Conservation (phyloP, 2,329 filamentous ascomycete genomes). For the Nemania diffusa region DNA sequence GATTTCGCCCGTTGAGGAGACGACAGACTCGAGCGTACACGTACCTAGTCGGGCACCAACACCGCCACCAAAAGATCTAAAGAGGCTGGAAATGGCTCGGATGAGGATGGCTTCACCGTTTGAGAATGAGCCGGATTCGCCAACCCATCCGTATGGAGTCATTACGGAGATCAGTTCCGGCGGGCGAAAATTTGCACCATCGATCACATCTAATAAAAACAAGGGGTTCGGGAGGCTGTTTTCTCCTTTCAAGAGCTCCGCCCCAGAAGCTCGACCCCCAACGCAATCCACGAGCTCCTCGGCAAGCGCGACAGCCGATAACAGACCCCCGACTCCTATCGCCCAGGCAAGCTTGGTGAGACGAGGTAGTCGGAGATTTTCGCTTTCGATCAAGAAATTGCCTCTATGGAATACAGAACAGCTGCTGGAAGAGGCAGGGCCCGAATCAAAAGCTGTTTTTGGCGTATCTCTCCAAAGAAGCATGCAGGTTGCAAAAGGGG, state of each 20-base stretch:
- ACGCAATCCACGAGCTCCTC: slow-evolving; percentile 43
- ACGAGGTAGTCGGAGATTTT: slow-evolving; percentile 47
- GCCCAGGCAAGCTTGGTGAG: slow-evolving; percentile 47
- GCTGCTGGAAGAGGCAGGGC: slow-evolving; percentile 42
- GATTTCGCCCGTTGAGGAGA: slow-evolving; percentile 33
- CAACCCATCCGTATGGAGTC: slow-evolving; percentile 39
- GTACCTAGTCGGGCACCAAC: slow-evolving; percentile 48
- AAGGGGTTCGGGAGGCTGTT: slow-evolving; percentile 43
- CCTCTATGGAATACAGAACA: slow-evolving; percentile 48
- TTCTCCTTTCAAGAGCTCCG: slow-evolving; percentile 42
- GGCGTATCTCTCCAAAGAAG: slow-evolving; percentile 54
- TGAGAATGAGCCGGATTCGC: slow-evolving; percentile 31
- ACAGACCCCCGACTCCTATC: slow-evolving; percentile 42
- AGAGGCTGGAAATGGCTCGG: slow-evolving; percentile 45
- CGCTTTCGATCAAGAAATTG: slow-evolving; percentile 49
- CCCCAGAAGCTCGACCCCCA: slow-evolving; percentile 41
- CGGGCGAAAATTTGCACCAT: slow-evolving; percentile 21
- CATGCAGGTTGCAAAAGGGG: slow-evolving; percentile 54
- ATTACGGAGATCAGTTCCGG: slow-evolving; percentile 45
- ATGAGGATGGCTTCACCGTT: slow-evolving; percentile 44
- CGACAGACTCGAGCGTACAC: slow-evolving; percentile 40
- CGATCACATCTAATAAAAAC: slow-evolving; percentile 26
- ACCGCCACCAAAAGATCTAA: slow-evolving; percentile 49
- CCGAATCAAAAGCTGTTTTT: slow-evolving; percentile 51
- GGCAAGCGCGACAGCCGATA: slow-evolving; percentile 27